Evolutionary conservation across 2,329 filamentous ascomycete genomes (phyloP).

Genomic region (Verticillium longisporum): DNA sequence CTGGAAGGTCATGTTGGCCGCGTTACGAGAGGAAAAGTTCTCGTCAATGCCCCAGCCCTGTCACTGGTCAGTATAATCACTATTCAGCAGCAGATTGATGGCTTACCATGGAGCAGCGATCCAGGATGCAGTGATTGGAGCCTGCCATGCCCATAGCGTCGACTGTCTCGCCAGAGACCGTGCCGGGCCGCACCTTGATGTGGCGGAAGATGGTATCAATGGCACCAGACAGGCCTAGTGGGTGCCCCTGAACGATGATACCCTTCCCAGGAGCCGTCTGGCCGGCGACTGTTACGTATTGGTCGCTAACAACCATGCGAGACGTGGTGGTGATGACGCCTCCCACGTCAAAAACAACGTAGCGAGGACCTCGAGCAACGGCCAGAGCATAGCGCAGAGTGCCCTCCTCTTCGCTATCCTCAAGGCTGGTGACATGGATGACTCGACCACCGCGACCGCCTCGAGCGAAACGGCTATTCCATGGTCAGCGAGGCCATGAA

Average conservation of each 20-base stretch:
- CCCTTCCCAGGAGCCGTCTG: conserved; percentile 41
- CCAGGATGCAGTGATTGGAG: conserved; percentile 25
- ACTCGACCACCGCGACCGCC: conserved; percentile 27
- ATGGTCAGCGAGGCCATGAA: background rate
- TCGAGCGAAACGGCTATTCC: conserved; percentile 18
- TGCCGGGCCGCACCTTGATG: conserved; percentile 21
- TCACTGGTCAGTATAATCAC: background rate
- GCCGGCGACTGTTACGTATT: conserved; percentile 37
- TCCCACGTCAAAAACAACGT: conserved; percentile 38
- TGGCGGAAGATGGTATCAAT: conserved; percentile 18
- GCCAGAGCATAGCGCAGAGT: conserved; percentile 27
- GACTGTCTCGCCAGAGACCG: conserved; percentile 20
- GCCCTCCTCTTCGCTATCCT: conserved; percentile 20
- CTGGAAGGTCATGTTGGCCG: conserved; percentile 26
- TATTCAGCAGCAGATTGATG: rapidly evolving
- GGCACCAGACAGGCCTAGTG: conserved; percentile 22
- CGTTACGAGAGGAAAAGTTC: conserved; percentile 23
- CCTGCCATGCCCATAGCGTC: conserved; percentile 27
- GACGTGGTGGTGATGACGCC: conserved; percentile 38
- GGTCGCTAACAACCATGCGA: conserved; percentile 34
- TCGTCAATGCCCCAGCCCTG: conserved; percentile 26
- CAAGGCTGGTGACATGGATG: conserved; percentile 27
- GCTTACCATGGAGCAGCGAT: conserved; percentile 22
- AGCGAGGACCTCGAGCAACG: conserved; percentile 32
- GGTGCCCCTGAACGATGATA: conserved; percentile 21